Base-by-base conservation (phyloP, 129 eudicot species). In the Chrysanthemum makinoi region DNA sequence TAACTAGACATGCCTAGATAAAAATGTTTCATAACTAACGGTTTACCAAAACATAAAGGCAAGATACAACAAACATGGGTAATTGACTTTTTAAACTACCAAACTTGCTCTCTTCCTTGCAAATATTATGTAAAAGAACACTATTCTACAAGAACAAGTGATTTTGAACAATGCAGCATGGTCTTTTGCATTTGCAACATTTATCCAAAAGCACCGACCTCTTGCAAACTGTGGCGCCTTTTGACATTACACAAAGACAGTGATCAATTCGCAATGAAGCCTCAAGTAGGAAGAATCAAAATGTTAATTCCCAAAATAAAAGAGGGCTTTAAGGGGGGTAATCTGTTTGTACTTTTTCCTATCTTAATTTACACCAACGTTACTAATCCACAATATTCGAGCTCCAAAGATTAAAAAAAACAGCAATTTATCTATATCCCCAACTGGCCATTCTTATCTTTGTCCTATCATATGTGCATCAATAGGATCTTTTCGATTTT, bases 311-410 rank as follows among this genome's bases (percentile, higher is more conserved):
- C 55, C 66, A 57, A 48, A 24, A 47, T 59, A 26, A 50, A 28
- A 60, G 15, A 71, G 7, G 58, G 5, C 66, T 71, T 18, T 2
- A 59, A 8, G 68, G 59, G n/a, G n/a, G 66, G 57, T 30, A 17
- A 70, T 43, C 44, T 55, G 44, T 43, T 66, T 63, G 16, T 47
- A 66, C 79, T 48, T 76, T 71, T 77, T 60, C 30, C 81, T 77
- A 62, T 62, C 44, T 61, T 62, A 77, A 77, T 70, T 62, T 70
- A 77, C 81, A 77, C 57, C 62, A 76, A 19, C 70, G 22, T 61
- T 24, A 35, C 74, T 14, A 68, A 69, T 77, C 70, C 81, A 77
- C 70, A 47, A 59, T 15, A 18, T 47, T 22, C 62, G 15, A 70
- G 13, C 75, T 69, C n/a, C 4, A 63, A 74, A 35, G n/a, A 74